Evolutionary conservation across 169 alveolate species (phyloP).

Genomic region (Cryptosporidium baileyi): DNA sequence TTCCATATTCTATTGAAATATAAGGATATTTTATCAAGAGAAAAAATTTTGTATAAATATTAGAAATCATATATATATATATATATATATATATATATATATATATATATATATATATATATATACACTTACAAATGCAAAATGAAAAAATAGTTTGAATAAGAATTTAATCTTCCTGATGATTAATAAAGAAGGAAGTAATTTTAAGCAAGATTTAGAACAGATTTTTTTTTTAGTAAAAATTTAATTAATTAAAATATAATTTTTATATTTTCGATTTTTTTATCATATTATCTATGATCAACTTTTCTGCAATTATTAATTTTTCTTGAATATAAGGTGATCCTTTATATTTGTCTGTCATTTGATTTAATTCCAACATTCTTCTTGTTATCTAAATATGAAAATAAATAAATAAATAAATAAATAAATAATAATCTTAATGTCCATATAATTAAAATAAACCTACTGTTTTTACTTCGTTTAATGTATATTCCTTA

Average conservation of each 20-base stretch:
- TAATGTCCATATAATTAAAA: not conserved
- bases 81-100: too few relatives aligned
- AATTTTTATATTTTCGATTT: not conserved
- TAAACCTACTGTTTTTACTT: conserved; percentile 47
- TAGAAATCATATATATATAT: too few relatives aligned
- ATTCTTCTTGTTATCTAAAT: conserved; percentile 41
- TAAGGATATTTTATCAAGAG: too few relatives aligned
- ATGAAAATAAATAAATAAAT: not conserved
- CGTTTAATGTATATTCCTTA: not conserved
- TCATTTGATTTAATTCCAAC: conserved; percentile 43
- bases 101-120: too few relatives aligned
- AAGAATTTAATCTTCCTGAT: too few relatives aligned
- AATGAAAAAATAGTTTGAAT: too few relatives aligned
- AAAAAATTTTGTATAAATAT: too few relatives aligned
- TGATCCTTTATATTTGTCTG: conserved; percentile 42
- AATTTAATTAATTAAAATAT: too few relatives aligned
- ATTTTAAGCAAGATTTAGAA: too few relatives aligned
- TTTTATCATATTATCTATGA: conserved; percentile 21
- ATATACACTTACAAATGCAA: too few relatives aligned
- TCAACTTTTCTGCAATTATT: conserved; percentile 4
- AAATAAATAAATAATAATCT: not conserved
- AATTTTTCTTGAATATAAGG: conserved; percentile 68
- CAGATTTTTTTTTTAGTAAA: too few relatives aligned
- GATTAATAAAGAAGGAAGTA: too few relatives aligned
- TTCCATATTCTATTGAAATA: conserved; percentile 77